Evolutionary conservation across 495 filamentous ascomycete genomes (phyloP), one percentile per base, ranked within the genome.

Genomic region (Hypoxylon lenormandii): DNA sequence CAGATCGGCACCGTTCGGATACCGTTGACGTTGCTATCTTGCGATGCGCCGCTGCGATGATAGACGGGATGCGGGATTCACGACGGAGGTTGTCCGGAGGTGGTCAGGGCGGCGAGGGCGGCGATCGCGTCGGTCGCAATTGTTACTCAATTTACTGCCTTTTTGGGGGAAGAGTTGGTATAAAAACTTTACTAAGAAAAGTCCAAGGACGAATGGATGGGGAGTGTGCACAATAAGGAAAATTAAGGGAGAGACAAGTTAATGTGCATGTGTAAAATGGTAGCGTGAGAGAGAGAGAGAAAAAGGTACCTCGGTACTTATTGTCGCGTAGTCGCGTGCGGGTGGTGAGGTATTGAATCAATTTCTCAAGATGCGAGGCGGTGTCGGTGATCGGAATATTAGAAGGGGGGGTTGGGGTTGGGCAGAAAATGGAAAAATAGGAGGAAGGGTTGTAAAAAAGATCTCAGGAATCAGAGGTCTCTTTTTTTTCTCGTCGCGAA

Each of bases 391-490:
- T 68, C 65, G 67, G 67, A 64, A 74, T 72, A 66, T 66, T 71
- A 73, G 68, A 66, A 61, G 66, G 62, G 73, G 69, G 70, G 70
- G 70, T 67, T 68, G 67, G 63, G 68, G 72, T 70, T 73, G 73
- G 71, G 70, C 66, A 74, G 74, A 71, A 71, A 73, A 76, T 70
- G 60, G 72, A 76, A 71, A 74, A 76, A 76, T 76, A 76, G 72
- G 66, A 76, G 69, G 74, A 64, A 76, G 73, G 74, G 74, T 75
- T 74, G 72, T 59, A 65, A 75, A 76, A 76, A 74, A 70, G 57
- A 72, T 73, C 66, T 65, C 66, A 66, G 73, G 70, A 73, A 73
- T 65, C 58, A 67, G 72, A 74, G 64, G 66, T 72, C 54, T 68
- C 65, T 72, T 74, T 76, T 76, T 74, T 72, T 55, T 51, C 54